Evolutionary conservation across 345 rosid genomes (phyloP), one percentile per base, ranked within the genome.

Genomic region (Combretum micranthum): DNA sequence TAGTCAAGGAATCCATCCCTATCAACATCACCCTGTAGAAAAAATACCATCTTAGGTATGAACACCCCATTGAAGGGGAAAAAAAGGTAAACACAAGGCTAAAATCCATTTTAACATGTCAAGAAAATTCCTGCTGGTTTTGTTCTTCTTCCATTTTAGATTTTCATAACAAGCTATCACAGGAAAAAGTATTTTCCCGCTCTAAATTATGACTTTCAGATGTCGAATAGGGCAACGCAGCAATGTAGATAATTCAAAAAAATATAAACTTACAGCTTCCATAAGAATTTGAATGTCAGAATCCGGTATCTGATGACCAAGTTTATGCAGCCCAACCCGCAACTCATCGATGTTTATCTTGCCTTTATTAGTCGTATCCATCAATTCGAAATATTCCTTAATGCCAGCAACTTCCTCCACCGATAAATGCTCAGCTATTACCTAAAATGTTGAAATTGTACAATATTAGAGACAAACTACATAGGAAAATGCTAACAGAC

Each of bases 371-470:
- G 47, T 65, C 20, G 82, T 82, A 69, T 94, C 99, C 96, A 94
- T 87, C 60, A 75, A 21, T 72, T 79, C 80, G 69, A 94, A 94
- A 21, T 84, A 90, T 53, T 90, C 97, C 76, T 73, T 87, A 78
- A 94, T 74, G 71, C 92, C 97, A 9, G 97, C 96, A 32, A 81
- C 95, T 77, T 94, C 99, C 74, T 94, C 97, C 45, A 80, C 87
- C 0, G 97, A 85, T 69, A 94, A 77, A 76, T 87, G 96, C 80
- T 94, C 90, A 42, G 99, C 99, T 63, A 94, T 75, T 51, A 90
- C 96, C 99, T 93, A 60, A 52, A 60, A 19, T 67, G 49, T 51
- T 50, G 47, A 52, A 18, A 61, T 55, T 49, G 47, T 45, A 8
- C 0, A 18, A 57, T 56, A 42, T 43, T 3, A 58, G 63, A 15